These are phyloP conservation scores for Fusarium pininemorale DNA, from an alignment of 2,329 filamentous ascomycete genomes.

Conservation along the genomic window DNA sequence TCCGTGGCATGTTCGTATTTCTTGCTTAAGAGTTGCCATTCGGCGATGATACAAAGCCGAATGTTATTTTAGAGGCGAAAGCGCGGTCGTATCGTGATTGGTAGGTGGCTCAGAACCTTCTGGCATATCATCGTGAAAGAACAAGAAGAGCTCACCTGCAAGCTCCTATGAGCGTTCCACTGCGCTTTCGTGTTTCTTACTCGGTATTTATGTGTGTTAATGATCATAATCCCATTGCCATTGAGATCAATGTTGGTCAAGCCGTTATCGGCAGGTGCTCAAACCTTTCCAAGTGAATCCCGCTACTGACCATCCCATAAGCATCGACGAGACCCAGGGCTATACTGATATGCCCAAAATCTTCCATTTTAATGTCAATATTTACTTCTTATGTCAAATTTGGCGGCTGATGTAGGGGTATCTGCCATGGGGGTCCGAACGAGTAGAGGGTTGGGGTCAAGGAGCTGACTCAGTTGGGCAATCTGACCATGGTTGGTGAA, in stretches of 20 bases:
- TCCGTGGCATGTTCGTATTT: accelerated
- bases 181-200: neutral
- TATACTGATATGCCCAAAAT: neutral
- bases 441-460: neutral
- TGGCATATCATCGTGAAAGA: accelerated
- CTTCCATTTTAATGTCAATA: accelerated
- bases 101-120: neutral
- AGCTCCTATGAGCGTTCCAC: accelerated
- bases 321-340: neutral
- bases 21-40: neutral
- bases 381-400: too few relatives aligned
- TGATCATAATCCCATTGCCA: accelerated
- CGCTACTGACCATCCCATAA: neutral
- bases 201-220: accelerated
- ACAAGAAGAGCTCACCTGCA: neutral
- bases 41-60: accelerated
- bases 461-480: neutral
- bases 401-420: accelerated
- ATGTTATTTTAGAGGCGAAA: accelerated
- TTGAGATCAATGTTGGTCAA: accelerated
- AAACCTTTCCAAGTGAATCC: neutral
- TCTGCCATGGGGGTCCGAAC: accelerated
- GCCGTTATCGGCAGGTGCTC: neutral
- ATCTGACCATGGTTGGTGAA: neutral
- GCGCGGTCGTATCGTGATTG: accelerated